A percentile compares a stretch with the other conserved stretches of the same genome.
phyloP scores from a whole-genome alignment of 2,329 filamentous ascomycete genomes.

The Corinectria fuckeliana region DNA sequence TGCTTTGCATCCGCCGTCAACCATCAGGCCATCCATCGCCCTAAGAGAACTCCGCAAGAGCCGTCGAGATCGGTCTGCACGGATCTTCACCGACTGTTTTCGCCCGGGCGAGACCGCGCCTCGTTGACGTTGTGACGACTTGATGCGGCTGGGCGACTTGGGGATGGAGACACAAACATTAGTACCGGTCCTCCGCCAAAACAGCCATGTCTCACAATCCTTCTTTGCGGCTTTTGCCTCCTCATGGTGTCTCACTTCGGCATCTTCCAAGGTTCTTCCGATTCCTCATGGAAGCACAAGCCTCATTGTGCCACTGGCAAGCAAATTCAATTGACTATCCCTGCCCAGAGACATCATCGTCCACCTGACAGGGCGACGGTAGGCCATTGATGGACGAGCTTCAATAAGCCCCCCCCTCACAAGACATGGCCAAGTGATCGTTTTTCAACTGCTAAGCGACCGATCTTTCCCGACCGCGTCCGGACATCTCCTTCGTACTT shows the following conservation, averaged over 20 bases:
- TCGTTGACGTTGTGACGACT: conserved; percentile 22
- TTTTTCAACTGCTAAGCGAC: conserved; percentile 19
- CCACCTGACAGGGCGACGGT: conserved; percentile 26
- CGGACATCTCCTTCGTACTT: conserved; percentile 12
- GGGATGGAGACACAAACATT: conserved; percentile 23
- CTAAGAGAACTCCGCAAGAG: too few relatives aligned
- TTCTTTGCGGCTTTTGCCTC: too few relatives aligned
- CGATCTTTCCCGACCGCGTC: conserved; percentile 21
- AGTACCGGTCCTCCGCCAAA: conserved; percentile 14
- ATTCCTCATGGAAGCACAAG: conserved; percentile 27
- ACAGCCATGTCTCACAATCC: conserved; percentile 27
- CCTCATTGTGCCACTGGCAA: conserved; percentile 11
- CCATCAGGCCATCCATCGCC: conserved; percentile 29
- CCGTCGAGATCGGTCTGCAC: conserved; percentile 20
- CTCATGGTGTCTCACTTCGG: conserved; percentile 25
- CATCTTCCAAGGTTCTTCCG: not conserved
- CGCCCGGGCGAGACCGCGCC: conserved; percentile 24
- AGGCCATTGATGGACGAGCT: not conserved
- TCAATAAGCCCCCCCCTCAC: conserved; percentile 14
- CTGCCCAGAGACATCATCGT: conserved; percentile 13
- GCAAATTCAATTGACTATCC: conserved; percentile 14
- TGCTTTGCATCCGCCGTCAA: conserved; percentile 31
- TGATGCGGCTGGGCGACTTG: conserved; percentile 20
- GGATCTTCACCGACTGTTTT: conserved; percentile 39
- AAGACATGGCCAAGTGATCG: conserved; percentile 24